These are phyloP conservation scores for Ophiostoma ulmi DNA, from an alignment of 2,329 filamentous ascomycete genomes.

Conservation along the genomic window DNA sequence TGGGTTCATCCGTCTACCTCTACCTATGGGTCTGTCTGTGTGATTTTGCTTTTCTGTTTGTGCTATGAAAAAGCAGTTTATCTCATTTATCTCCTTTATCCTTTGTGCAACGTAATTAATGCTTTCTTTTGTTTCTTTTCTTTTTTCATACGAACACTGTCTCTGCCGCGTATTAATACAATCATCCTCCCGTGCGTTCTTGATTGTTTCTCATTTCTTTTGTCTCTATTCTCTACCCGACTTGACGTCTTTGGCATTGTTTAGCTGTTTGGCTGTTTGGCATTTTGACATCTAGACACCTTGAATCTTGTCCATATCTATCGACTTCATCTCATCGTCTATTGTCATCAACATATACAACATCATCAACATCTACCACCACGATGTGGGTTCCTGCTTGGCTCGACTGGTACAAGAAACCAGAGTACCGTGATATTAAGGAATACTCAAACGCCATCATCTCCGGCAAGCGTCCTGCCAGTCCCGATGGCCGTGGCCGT, in stretches of 20 bases:
- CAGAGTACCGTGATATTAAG: constrained; percentile 45
- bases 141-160: background rate
- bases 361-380: background rate
- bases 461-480: constrained; percentile 36
- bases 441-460: constrained; percentile 40
- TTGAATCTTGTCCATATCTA: background rate
- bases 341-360: background rate
- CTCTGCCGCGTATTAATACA: constrained; percentile 5
- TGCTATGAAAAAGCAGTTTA: background rate
- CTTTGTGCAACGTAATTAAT: background rate
- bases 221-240: background rate
- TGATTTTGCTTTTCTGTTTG: background rate
- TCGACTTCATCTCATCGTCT: background rate
- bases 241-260: background rate
- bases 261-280: background rate
- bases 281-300: background rate
- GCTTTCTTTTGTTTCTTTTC: background rate
- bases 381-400: constrained; percentile 35
- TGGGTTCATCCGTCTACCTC: background rate
- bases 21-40: background rate
- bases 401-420: constrained; percentile 47
- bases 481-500: constrained; percentile 36
- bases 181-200: background rate
- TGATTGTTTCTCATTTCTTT: background rate
- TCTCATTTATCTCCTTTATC: background rate